Evolutionary conservation across 768 basidiomycete genomes (phyloP).

Genomic region (Rhizopogon rudus): DNA sequence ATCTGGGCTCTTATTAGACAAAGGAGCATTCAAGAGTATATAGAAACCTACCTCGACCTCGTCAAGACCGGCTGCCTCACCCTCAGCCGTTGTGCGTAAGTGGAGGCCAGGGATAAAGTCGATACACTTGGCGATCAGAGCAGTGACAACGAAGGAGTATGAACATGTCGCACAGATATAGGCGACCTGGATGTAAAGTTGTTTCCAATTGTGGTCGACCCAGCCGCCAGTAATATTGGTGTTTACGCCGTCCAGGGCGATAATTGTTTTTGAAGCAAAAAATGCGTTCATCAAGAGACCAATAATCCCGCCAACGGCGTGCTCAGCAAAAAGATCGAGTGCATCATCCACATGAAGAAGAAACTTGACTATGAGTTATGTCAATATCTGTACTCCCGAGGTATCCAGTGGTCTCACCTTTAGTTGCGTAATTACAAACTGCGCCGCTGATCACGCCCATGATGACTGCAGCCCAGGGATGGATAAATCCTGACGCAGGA

Average conservation of each 20-base stretch:
- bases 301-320: conserved; percentile 80
- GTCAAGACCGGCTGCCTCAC: conserved; percentile 62
- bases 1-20: conserved; percentile 32
- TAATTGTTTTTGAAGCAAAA: conserved; percentile 64
- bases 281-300: conserved; percentile 71
- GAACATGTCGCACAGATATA: conserved; percentile 53
- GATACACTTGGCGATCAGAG: conserved; percentile 50
- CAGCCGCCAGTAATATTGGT: conserved; percentile 54
- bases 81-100: conserved; percentile 48
- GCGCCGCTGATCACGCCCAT: conserved; percentile 70
- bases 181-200: conserved; percentile 73
- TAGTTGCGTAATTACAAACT: conserved; percentile 81
- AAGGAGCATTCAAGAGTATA: neutral
- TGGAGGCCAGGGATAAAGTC: conserved; percentile 56
- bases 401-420: conserved; percentile 40
- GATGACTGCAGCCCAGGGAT: conserved; percentile 71
- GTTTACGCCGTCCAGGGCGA: conserved; percentile 65
- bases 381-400: conserved; percentile 7
- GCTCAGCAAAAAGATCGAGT: conserved; percentile 89
- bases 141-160: conserved; percentile 62
- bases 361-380: conserved; percentile 51
- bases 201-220: conserved; percentile 73
- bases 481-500: conserved; percentile 79
- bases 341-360: conserved; percentile 77
- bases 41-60: conserved; percentile 55